Percentiles rank a stretch among this genome's conserved stretches.
phyloP scores from a whole-genome alignment of 148 eudicot genomes.

The Nyssa sinensis region DNA sequence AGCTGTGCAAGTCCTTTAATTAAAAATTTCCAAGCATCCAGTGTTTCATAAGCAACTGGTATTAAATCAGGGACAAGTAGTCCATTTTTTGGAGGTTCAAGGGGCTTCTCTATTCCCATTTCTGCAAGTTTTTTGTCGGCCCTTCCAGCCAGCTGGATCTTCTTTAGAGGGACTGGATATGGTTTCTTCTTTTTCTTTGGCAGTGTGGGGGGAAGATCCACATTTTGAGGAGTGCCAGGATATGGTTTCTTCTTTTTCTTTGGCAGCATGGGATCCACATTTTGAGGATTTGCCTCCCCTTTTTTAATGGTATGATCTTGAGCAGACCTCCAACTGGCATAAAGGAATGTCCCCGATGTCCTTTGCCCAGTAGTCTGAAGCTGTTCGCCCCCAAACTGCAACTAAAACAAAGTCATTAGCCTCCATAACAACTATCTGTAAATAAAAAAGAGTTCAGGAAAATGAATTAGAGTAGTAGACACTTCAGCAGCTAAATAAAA shows the following conservation, averaged over 20 bases:
- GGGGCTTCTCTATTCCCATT: constrained; percentile 81
- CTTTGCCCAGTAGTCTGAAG: constrained; percentile 24
- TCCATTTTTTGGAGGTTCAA: constrained; percentile 90
- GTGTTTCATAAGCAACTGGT: constrained; percentile 85
- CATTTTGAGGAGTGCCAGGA: constrained; percentile 92
- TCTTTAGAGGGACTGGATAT: constrained; percentile 74
- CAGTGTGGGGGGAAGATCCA: constrained; percentile 74
- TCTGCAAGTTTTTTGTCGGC: constrained; percentile 80
- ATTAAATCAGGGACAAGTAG: constrained; percentile 66
- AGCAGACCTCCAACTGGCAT: constrained; percentile 31
- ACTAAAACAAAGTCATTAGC: constrained; percentile 1
- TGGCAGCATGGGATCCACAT: constrained; percentile 69
- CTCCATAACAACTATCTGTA: not conserved
- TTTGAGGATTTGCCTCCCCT: constrained; percentile 47
- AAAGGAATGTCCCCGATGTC: constrained; percentile 30
- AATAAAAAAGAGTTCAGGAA: not conserved
- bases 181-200: constrained; percentile 94
- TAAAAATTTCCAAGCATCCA: constrained; percentile 78
- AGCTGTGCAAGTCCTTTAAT: constrained; percentile 88
- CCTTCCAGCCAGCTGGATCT: constrained; percentile 59
- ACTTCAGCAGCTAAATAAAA: not conserved
- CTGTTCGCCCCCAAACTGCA: constrained; percentile 30
- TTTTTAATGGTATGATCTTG: constrained; percentile 32
- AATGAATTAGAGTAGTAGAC: not conserved
- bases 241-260: constrained; percentile 91